phyloP scores from a whole-genome alignment of 106 monocot genomes.

The Dendrobium officinale region DNA sequence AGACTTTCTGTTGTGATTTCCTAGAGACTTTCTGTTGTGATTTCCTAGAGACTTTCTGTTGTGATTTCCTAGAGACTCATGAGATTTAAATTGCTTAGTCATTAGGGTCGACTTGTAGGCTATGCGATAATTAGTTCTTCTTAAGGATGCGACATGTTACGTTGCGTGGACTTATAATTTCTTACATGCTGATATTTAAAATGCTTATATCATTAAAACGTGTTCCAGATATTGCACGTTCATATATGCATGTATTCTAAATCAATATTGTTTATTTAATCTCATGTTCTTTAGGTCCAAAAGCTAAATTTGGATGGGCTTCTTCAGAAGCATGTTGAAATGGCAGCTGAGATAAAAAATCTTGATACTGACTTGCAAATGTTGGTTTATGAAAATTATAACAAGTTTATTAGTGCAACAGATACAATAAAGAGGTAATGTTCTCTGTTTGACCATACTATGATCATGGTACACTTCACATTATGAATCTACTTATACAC shows the following conservation, averaged over 20 bases:
- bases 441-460: not conserved
- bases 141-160: not conserved
- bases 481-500: not conserved
- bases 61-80: not conserved
- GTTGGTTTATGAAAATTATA: slow-evolving; percentile 99
- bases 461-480: not conserved
- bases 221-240: not conserved
- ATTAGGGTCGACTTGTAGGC: not conserved
- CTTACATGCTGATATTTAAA: not conserved
- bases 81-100: not conserved
- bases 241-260: not conserved
- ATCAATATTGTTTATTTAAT: not conserved
- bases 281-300: slow-evolving; percentile 42
- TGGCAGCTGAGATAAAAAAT: slow-evolving; percentile 99
- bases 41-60: not conserved
- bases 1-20: too few relatives aligned
- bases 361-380: slow-evolving; percentile 97
- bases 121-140: not conserved
- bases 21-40: not conserved
- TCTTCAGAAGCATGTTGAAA: slow-evolving; percentile 88
- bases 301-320: slow-evolving; percentile 83
- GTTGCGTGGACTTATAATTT: not conserved
- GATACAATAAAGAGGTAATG: slow-evolving; percentile 91
- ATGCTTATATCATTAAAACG: not conserved
- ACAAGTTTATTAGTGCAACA: slow-evolving; percentile 97